Conservation (phyloP, 2,329 filamentous ascomycete genomes). For the Neofusicoccum sp. region DNA sequence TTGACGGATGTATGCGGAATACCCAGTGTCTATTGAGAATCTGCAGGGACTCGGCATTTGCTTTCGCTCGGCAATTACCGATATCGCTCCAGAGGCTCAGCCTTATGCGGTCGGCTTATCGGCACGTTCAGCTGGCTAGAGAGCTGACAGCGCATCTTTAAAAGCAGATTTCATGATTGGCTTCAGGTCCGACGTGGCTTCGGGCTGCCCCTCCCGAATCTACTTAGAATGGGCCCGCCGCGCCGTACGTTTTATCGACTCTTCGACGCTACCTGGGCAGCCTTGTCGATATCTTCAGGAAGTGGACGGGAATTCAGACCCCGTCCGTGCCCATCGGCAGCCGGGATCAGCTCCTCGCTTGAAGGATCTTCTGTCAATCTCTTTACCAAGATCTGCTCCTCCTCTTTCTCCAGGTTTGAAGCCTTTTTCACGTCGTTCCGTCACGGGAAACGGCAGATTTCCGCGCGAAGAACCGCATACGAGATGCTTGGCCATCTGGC, state of each 20-base stretch:
- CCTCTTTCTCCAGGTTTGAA: background rate
- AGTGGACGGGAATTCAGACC: too few relatives aligned
- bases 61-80: background rate
- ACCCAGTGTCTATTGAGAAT: background rate
- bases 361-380: background rate
- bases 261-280: background rate
- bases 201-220: background rate
- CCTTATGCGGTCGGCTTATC: conserved; percentile 9
- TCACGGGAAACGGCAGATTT: background rate
- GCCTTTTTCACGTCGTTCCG: background rate
- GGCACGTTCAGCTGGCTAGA: background rate
- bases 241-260: background rate
- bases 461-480: background rate
- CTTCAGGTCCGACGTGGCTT: background rate
- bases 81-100: conserved; percentile 8
- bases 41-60: background rate
- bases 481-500: conserved; percentile 10
- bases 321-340: too few relatives aligned
- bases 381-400: background rate
- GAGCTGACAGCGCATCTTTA: background rate
- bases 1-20: background rate
- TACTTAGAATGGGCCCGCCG: background rate
- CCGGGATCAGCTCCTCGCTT: background rate
- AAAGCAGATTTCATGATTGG: background rate
- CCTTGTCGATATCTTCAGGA: background rate